phyloP scores from a whole-genome alignment of 2,329 filamentous ascomycete genomes.

The Gnomoniopsis sp. region DNA sequence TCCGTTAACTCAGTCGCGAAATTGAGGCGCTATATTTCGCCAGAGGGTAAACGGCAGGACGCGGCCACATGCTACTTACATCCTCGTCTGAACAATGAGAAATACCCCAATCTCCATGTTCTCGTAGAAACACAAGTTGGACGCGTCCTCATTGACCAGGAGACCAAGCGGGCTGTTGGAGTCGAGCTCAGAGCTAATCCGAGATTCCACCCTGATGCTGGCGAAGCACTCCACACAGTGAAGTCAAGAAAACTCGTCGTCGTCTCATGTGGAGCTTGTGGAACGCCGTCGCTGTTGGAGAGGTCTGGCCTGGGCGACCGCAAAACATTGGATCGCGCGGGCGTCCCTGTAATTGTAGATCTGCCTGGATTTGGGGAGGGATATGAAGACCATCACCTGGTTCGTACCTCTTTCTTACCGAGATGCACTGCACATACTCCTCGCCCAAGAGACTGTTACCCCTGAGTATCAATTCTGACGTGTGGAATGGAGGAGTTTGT shows the following conservation, averaged over 20 bases:
- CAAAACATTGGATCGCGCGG: slow-evolving; percentile 37
- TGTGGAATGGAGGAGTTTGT: too few species aligned
- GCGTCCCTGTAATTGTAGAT: slow-evolving; percentile 46
- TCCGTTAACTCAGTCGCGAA: slow-evolving; percentile 25
- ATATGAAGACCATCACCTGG: slow-evolving; percentile 53
- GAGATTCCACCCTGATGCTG: slow-evolving; percentile 30
- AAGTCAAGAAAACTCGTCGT: slow-evolving; percentile 53
- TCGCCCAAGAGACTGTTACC: too few species aligned
- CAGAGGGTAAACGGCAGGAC: slow-evolving; percentile 49
- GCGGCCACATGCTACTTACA: slow-evolving; percentile 47
- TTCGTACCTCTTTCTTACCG: neutral
- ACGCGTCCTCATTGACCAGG: slow-evolving; percentile 52
- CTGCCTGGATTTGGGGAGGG: slow-evolving; percentile 50
- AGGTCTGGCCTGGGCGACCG: slow-evolving; percentile 58
- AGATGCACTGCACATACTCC: too few species aligned
- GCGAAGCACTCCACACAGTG: slow-evolving; percentile 32
- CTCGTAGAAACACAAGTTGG: slow-evolving; percentile 30
- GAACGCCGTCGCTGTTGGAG: slow-evolving; percentile 56
- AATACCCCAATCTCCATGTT: slow-evolving; percentile 30
- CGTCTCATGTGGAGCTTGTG: slow-evolving; percentile 45
- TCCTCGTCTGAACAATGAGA: slow-evolving; percentile 40
- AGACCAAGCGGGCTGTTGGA: slow-evolving; percentile 41
- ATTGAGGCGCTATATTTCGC: slow-evolving; percentile 21
- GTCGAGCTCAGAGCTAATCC: slow-evolving; percentile 52
- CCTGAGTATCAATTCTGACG: too few species aligned